phyloP scores from a whole-genome alignment of 2,329 filamentous ascomycete genomes.

The Arthrinium puccinioides region DNA sequence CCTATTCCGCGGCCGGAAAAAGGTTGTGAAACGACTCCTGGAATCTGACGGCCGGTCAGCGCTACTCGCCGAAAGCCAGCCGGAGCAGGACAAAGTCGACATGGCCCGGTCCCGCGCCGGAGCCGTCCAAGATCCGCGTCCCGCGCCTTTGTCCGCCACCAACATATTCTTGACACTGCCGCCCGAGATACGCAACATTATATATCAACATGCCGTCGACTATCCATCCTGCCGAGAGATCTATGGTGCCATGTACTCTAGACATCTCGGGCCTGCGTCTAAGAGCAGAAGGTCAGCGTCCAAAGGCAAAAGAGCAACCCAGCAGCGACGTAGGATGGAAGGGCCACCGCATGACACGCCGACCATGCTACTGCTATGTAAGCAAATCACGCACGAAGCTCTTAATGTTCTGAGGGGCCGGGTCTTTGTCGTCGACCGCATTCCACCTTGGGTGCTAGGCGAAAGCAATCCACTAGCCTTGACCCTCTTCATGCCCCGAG shows the following conservation, averaged over 20 bases:
- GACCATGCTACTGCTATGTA: slow-evolving; percentile 27
- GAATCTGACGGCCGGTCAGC: slow-evolving; percentile 11
- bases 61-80: slow-evolving; percentile 13
- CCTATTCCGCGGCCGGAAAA: slow-evolving; percentile 10
- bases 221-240: slow-evolving; percentile 21
- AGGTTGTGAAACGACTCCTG: slow-evolving; percentile 11
- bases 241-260: slow-evolving; percentile 21
- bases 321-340: not conserved
- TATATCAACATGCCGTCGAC: slow-evolving; percentile 21
- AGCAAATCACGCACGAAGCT: slow-evolving; percentile 25
- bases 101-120: slow-evolving; percentile 5
- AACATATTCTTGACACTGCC: slow-evolving; percentile 20
- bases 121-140: no score
- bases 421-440: slow-evolving; percentile 24
- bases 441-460: slow-evolving; percentile 25
- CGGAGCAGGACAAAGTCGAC: slow-evolving; percentile 8
- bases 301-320: not conserved
- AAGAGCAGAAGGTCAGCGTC: slow-evolving; percentile 1
- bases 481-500: slow-evolving; percentile 19
- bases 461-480: slow-evolving; percentile 15
- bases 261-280: slow-evolving; percentile 1
- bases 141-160: no score
- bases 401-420: slow-evolving; percentile 17
- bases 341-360: slow-evolving; percentile 16
- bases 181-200: slow-evolving; percentile 25